Evolutionary conservation across 192 early-diverging fungal genomes (phyloP).

Genomic region (Coemansia guatemalensis): DNA sequence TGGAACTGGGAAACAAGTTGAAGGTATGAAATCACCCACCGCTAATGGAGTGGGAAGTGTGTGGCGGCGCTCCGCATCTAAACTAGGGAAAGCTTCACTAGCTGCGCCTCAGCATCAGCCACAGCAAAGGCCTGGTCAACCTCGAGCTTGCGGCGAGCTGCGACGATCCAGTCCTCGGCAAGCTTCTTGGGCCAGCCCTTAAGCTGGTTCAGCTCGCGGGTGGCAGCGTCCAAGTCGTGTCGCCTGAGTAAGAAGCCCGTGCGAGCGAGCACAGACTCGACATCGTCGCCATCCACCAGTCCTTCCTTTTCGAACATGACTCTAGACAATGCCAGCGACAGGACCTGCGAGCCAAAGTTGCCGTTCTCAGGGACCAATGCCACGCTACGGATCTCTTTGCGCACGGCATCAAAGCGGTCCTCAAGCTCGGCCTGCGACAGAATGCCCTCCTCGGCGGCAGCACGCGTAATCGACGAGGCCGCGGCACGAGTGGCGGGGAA

Average conservation of each 20-base stretch:
- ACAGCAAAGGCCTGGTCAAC: conserved; percentile 86
- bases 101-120: conserved; percentile 51
- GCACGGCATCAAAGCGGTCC: conserved; percentile 68
- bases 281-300: conserved; percentile 79
- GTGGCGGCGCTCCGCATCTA: conserved; percentile 5
- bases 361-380: conserved; percentile 87
- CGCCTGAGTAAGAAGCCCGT: conserved; percentile 70
- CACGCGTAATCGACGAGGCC: conserved; percentile 59
- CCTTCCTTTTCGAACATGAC: conserved; percentile 86
- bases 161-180: conserved; percentile 83
- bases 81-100: conserved; percentile 42
- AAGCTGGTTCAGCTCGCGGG: conserved; percentile 91
- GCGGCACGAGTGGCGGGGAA: conserved; percentile 60
- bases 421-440: conserved; percentile 65
- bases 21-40: neutral
- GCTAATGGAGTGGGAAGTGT: neutral
- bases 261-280: conserved; percentile 81
- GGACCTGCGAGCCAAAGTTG: conserved; percentile 77
- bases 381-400: conserved; percentile 68
- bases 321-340: conserved; percentile 69
- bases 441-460: conserved; percentile 61
- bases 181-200: conserved; percentile 87
- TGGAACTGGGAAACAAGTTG: neutral
- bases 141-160: conserved; percentile 80
- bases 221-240: conserved; percentile 80